phyloP scores from a whole-genome alignment of 345 rosid species.

The Eucalyptus brandiana region DNA sequence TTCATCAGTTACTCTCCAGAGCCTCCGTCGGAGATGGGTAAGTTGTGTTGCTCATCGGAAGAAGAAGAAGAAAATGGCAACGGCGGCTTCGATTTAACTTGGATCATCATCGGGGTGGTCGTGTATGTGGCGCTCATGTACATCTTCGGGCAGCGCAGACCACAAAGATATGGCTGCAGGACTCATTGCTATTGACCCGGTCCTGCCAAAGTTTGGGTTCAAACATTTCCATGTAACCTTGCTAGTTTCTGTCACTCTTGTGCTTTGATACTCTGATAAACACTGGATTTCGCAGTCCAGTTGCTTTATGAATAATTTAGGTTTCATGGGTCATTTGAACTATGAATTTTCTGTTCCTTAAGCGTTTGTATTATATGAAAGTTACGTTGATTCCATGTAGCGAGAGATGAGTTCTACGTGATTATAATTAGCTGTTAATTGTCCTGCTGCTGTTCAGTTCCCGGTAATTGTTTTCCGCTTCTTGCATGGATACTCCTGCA shows the following conservation, averaged over 20 bases:
- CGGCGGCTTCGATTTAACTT: neutral
- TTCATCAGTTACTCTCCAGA: neutral
- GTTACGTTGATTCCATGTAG: neutral
- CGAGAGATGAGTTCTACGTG: neutral
- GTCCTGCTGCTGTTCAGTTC: neutral
- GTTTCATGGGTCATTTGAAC: too few species aligned
- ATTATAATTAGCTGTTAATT: neutral
- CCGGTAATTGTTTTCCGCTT: neutral
- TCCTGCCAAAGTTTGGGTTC: neutral
- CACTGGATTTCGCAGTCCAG: neutral
- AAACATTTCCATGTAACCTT: neutral
- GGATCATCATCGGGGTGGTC: constrained; percentile 14
- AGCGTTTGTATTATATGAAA: neutral
- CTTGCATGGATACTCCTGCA: neutral
- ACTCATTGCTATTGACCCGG: constrained; percentile 2
- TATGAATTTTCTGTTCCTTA: neutral
- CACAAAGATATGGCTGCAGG: neutral
- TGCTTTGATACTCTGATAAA: neutral
- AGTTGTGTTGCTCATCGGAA: constrained; percentile 11
- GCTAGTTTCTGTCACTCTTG: neutral
- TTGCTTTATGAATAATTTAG: neutral
- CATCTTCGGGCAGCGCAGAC: constrained; percentile 16
- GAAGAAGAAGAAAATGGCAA: constrained; percentile 1
- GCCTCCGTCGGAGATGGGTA: constrained; percentile 6
- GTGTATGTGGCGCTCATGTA: constrained; percentile 22